Conservation (phyloP, 2,329 filamentous ascomycete genomes). For the Colletotrichum viniferum region DNA sequence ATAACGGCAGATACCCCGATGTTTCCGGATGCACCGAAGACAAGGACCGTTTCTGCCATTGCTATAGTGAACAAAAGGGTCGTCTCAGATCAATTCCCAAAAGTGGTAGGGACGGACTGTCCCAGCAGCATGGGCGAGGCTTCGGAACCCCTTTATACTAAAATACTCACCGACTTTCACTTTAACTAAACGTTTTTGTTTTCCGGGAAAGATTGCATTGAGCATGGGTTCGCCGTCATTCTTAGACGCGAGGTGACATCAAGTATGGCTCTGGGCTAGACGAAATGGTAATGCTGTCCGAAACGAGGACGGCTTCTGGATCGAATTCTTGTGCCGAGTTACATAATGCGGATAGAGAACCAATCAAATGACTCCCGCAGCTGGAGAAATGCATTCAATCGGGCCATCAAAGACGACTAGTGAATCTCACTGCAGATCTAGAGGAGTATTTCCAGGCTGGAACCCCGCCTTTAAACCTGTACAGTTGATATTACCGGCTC, state of each 20-base stretch:
- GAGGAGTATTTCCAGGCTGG: background rate
- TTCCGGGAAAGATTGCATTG: background rate
- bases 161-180: background rate
- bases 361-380: background rate
- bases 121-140: background rate
- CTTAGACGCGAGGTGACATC: background rate
- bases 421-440: background rate
- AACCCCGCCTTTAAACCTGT: background rate
- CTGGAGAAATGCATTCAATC: background rate
- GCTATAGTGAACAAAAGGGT: background rate
- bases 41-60: conserved; percentile 34
- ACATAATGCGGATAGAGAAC: background rate
- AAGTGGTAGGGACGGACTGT: background rate
- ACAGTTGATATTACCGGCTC: background rate
- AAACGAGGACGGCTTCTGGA: background rate
- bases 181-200: background rate
- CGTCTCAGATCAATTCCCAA: background rate
- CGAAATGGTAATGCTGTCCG: background rate
- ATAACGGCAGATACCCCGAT: conserved; percentile 38
- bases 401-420: background rate
- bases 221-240: background rate
- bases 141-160: background rate
- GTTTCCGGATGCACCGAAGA: conserved; percentile 43
- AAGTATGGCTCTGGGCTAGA: background rate
- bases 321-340: background rate